Evolutionary conservation across 257 asterid genomes (phyloP).

Genomic region (Solanum okadae): DNA sequence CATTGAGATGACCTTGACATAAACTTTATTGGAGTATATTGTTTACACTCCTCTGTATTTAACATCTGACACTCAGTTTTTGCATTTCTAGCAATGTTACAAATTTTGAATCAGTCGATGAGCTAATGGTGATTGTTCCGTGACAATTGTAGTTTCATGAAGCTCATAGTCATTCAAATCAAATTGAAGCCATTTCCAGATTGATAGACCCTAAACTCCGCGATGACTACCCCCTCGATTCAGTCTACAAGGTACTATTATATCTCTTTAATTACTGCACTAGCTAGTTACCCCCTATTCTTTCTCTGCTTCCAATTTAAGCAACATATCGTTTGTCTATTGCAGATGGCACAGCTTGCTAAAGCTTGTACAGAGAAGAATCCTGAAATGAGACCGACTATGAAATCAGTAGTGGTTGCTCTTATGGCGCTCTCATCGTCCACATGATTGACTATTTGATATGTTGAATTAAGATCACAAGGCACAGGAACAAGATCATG

Average conservation of each 20-base stretch:
- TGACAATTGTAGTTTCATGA: conserved; percentile 55
- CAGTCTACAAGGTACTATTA: conserved; percentile 48
- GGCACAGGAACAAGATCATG: conserved; percentile 5
- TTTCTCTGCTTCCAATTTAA: background rate
- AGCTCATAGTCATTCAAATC: conserved; percentile 49
- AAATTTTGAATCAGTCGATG: background rate
- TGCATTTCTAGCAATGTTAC: background rate
- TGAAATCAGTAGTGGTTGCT: conserved; percentile 82
- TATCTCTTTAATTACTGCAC: background rate
- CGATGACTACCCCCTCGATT: conserved; percentile 57
- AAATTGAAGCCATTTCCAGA: conserved; percentile 34
- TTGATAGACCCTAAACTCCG: conserved; percentile 71
- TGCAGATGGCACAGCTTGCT: conserved; percentile 74
- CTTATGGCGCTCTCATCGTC: conserved; percentile 58
- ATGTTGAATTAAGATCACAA: conserved; percentile 32
- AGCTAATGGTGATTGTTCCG: background rate
- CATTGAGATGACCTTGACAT: background rate
- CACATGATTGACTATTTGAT: conserved; percentile 56
- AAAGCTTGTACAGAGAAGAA: conserved; percentile 71
- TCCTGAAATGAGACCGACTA: conserved; percentile 72
- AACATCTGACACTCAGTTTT: background rate
- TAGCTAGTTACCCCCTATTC: background rate
- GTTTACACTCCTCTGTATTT: background rate
- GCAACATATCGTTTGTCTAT: background rate
- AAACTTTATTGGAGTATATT: background rate